Evolutionary conservation across 2,329 filamentous ascomycete species (phyloP).

Genomic region (Scedosporium dehoogii): DNA sequence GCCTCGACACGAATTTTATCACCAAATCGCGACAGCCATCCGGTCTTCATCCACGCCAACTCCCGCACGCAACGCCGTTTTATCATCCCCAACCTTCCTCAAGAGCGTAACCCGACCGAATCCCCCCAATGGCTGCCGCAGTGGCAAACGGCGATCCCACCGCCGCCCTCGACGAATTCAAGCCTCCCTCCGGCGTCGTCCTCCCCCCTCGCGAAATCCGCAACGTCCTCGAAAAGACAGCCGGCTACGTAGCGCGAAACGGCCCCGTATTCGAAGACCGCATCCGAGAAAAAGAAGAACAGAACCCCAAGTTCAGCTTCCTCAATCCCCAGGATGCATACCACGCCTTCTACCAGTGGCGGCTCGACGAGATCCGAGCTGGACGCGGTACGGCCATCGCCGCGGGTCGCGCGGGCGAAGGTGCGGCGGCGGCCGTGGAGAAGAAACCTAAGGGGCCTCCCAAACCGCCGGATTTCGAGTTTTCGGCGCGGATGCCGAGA

Average conservation of each 20-base stretch:
- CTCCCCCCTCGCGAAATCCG: slow-evolving; percentile 85
- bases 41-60: neutral
- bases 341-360: slow-evolving; percentile 82
- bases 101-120: neutral
- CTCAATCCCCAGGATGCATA: slow-evolving; percentile 73
- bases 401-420: slow-evolving; percentile 62
- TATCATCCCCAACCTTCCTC: neutral
- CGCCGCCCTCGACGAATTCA: slow-evolving; percentile 53
- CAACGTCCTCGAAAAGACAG: slow-evolving; percentile 81
- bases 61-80: neutral
- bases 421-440: slow-evolving; percentile 32
- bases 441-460: slow-evolving; percentile 71
- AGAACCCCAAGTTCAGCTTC: slow-evolving; percentile 88
- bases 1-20: neutral
- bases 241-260: slow-evolving; percentile 73
- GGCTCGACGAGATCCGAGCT: slow-evolving; percentile 72
- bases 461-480: slow-evolving; percentile 78
- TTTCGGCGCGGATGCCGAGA: slow-evolving; percentile 93
- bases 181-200: slow-evolving; percentile 73
- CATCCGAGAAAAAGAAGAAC: slow-evolving; percentile 73
- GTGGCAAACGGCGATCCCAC: slow-evolving; percentile 28
- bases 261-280: slow-evolving; percentile 66
- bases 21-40: neutral
- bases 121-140: neutral
- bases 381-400: slow-evolving; percentile 73